Conservation (phyloP, 2,329 filamentous ascomycete species). For the Parastagonospora avenae region DNA sequence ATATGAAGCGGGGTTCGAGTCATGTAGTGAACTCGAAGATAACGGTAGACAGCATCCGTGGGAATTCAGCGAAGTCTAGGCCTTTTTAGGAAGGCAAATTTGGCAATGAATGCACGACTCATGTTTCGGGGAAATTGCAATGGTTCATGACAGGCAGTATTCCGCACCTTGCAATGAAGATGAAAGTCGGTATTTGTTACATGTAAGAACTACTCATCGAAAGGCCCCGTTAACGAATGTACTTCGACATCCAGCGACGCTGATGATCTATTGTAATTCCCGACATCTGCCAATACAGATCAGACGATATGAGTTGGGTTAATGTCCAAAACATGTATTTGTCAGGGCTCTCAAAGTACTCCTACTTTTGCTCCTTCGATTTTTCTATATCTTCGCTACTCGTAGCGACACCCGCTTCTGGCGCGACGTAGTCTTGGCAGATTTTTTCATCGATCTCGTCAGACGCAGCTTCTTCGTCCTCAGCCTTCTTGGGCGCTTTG, state of each 20-base stretch:
- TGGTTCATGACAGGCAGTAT: no score
- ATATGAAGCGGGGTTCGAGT: not conserved
- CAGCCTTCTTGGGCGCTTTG: constrained; percentile 25
- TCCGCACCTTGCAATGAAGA: no score
- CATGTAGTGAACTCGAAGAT: not conserved
- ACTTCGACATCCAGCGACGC: no score
- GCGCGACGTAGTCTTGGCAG: not conserved
- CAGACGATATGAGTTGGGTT: no score
- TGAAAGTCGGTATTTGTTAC: no score
- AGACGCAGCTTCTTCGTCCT: constrained; percentile 7
- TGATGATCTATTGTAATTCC: no score
- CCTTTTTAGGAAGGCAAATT: not conserved
- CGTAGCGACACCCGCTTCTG: not conserved
- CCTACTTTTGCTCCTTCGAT: not conserved
- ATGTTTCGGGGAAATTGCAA: no score
- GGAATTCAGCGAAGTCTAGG: not conserved
- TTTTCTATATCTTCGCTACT: not conserved
- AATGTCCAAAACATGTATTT: not conserved
- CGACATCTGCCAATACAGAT: no score
- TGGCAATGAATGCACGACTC: no score
- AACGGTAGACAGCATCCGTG: not conserved
- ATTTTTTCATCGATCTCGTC: not conserved
- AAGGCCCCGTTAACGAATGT: no score
- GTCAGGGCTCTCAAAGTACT: not conserved
- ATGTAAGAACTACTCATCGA: no score